Conservation (phyloP, 2,329 filamentous ascomycete genomes). For the Volutella citrinella region DNA sequence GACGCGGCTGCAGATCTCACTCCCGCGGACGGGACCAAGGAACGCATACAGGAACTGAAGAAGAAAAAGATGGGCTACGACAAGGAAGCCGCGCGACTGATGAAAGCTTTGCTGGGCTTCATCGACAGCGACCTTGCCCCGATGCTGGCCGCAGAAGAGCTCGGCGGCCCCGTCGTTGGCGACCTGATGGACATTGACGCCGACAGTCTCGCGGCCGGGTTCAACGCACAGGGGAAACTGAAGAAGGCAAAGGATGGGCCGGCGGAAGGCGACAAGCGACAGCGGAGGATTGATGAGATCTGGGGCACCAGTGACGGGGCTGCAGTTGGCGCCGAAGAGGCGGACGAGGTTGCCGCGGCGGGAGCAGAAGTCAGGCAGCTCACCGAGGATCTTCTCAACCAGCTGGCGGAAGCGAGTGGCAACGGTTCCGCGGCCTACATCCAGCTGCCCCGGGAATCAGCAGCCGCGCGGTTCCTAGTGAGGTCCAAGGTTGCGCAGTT, state of each 20-base stretch:
- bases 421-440: constrained; percentile 58
- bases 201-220: constrained; percentile 57
- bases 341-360: constrained; percentile 50
- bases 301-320: constrained; percentile 42
- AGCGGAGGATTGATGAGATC: constrained; percentile 62
- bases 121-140: constrained; percentile 67
- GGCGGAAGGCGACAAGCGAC: constrained; percentile 47
- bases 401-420: constrained; percentile 51
- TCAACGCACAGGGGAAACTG: constrained; percentile 56
- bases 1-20: constrained; percentile 56
- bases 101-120: constrained; percentile 65
- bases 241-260: constrained; percentile 43
- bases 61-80: constrained; percentile 59
- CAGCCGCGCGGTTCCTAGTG: constrained; percentile 61
- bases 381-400: constrained; percentile 59
- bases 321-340: constrained; percentile 21
- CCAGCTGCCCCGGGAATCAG: constrained; percentile 56
- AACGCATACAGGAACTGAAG: constrained; percentile 60
- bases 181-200: constrained; percentile 64
- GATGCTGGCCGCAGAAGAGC: constrained; percentile 79
- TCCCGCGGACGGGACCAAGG: constrained; percentile 58
- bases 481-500: constrained; percentile 65
- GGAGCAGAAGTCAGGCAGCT: constrained; percentile 57
- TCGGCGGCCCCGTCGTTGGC: constrained; percentile 79
- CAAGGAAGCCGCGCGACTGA: constrained; percentile 56